phyloP scores from a whole-genome alignment of 306 rosid genomes.

The Sindora glabra region DNA sequence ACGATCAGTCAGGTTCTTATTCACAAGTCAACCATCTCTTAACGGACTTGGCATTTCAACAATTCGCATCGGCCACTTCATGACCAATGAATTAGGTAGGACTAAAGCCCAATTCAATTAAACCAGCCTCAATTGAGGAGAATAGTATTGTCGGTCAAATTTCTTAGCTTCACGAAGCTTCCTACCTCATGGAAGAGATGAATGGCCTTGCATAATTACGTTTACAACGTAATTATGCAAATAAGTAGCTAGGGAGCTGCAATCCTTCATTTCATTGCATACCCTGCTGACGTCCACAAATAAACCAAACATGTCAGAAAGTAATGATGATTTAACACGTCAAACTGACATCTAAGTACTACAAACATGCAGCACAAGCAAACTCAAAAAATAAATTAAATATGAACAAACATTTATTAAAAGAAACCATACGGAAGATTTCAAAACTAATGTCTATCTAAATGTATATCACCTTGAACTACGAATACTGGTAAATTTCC shows the following conservation, averaged over 20 bases:
- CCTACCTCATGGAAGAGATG: constrained; percentile 1
- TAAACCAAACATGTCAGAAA: not conserved
- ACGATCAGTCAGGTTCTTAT: not conserved
- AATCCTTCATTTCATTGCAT: constrained; percentile 2
- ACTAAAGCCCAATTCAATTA: constrained; percentile 10
- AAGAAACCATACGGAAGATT: not conserved
- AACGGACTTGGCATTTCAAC: not conserved
- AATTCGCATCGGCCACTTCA: not conserved
- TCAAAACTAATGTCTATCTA: not conserved
- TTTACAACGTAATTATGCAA: not conserved
- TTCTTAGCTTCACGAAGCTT: not conserved
- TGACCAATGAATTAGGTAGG: not conserved
- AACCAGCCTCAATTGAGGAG: not conserved
- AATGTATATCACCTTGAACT: not conserved
- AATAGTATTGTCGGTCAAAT: constrained; percentile 8
- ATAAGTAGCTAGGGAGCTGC: not conserved
- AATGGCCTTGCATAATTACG: not conserved
- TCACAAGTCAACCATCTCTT: not conserved
- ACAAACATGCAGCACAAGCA: not conserved
- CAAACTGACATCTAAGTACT: not conserved
- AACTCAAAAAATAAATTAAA: not conserved
- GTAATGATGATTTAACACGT: not conserved
- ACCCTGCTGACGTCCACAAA: not conserved
- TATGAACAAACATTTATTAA: not conserved
- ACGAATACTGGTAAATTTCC: not conserved